phyloP scores from a whole-genome alignment of 2,329 filamentous ascomycete genomes.

The Aspergillus tamarii region DNA sequence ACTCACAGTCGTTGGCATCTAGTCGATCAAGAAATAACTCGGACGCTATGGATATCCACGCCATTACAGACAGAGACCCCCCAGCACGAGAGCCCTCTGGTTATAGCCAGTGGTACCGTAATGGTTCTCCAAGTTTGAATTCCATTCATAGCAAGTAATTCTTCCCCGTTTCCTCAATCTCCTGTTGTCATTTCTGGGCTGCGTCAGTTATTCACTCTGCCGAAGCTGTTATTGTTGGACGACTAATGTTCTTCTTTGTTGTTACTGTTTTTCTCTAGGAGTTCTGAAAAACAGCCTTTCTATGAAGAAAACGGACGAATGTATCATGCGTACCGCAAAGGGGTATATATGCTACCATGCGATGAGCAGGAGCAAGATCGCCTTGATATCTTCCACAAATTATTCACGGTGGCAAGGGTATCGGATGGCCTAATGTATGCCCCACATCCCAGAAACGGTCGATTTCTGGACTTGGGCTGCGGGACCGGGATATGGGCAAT shows the following conservation, averaged over 20 bases:
- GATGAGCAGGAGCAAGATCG: conserved; percentile 78
- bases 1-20: conserved; percentile 28
- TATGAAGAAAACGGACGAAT: conserved; percentile 69
- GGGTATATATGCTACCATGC: conserved; percentile 76
- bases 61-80: conserved; percentile 36
- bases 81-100: conserved; percentile 23
- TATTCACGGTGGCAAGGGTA: conserved; percentile 68
- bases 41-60: conserved; percentile 41
- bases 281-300: conserved; percentile 41
- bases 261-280: conserved; percentile 27
- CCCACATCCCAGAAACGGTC: conserved; percentile 45
- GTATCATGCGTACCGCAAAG: conserved; percentile 69
- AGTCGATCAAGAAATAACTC: conserved; percentile 38
- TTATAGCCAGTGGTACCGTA: conserved; percentile 30
- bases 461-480: conserved; percentile 71
- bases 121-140: conserved; percentile 32
- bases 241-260: conserved; percentile 20
- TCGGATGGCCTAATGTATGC: conserved; percentile 48
- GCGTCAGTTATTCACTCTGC: background rate
- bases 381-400: conserved; percentile 79
- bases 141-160: conserved; percentile 26
- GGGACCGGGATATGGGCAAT: conserved; percentile 93
- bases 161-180: conserved; percentile 16
- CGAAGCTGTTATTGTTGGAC: conserved; percentile 10
- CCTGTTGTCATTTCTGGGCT: background rate